Percentiles rank a stretch among this genome's conserved stretches.
These are phyloP conservation scores for Posidonia australis DNA, from an alignment of 106 monocot species.

Conservation along the genomic window DNA sequence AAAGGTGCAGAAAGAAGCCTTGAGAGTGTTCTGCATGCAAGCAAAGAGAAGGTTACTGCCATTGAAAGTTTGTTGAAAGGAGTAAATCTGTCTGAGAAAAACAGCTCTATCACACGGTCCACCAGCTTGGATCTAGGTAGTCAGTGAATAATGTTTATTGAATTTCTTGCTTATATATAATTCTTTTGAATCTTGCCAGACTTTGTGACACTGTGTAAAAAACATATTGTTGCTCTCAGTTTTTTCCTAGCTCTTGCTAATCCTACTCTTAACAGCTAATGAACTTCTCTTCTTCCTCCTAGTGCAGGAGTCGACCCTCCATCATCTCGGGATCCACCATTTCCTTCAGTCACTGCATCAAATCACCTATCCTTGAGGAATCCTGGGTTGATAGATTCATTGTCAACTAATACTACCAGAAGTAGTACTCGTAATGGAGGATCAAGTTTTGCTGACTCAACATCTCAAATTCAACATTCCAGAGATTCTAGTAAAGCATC, in stretches of 20 bases:
- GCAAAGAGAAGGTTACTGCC: constrained; percentile 96
- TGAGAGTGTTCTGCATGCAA: constrained; percentile 79
- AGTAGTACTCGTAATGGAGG: constrained; percentile 43
- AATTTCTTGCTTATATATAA: neutral
- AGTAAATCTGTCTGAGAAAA: constrained; percentile 58
- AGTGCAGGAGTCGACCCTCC: constrained; percentile 95
- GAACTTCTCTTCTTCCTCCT: constrained; percentile 32
- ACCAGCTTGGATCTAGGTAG: constrained; percentile 98
- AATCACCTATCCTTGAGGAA: constrained; percentile 35
- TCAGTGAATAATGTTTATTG: neutral
- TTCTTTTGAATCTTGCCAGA: neutral
- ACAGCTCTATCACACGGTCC: constrained; percentile 43
- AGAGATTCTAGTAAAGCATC: constrained; percentile 35
- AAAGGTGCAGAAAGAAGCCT: constrained; percentile 79
- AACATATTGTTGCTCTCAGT: neutral
- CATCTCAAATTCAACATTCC: constrained; percentile 36
- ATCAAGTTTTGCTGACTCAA: constrained; percentile 37
- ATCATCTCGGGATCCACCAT: constrained; percentile 76
- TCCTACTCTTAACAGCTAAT: constrained; percentile 3
- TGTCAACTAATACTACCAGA: constrained; percentile 24
- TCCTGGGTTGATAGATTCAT: constrained; percentile 38
- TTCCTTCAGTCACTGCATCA: constrained; percentile 51
- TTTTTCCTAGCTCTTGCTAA: neutral
- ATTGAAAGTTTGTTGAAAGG: constrained; percentile 96
- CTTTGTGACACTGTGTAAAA: neutral